Evolutionary conservation across 139 green algal genomes (phyloP).

Genomic region (Chlamydomonas sphaeroides): DNA sequence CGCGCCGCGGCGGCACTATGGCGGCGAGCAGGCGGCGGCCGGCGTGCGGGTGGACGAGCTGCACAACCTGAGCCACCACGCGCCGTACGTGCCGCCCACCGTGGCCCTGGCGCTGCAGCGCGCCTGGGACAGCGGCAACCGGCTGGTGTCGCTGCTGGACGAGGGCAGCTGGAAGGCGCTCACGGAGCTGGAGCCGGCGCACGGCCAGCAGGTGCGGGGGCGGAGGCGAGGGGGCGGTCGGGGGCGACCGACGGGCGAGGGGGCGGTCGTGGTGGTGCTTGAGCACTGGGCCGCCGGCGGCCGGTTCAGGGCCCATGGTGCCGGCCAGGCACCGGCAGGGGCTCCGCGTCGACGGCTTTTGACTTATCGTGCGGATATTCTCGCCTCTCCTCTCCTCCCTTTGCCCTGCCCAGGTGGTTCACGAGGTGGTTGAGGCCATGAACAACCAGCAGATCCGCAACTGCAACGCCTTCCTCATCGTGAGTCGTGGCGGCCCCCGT

Average conservation of each 20-base stretch:
- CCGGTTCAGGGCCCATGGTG: too few relatives aligned
- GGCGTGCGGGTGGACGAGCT: conserved; percentile 76
- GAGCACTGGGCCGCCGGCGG: too few relatives aligned
- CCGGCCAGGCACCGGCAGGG: too few relatives aligned
- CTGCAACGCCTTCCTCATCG: conserved; percentile 62
- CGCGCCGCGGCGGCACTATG: conserved; percentile 25
- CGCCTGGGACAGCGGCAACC: conserved; percentile 72
- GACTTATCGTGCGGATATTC: too few relatives aligned
- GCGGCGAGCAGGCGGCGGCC: conserved; percentile 59
- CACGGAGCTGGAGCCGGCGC: conserved; percentile 29
- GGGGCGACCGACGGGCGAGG: too few relatives aligned
- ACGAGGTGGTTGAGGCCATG: conserved; percentile 51
- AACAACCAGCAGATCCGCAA: conserved; percentile 50
- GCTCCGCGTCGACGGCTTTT: too few relatives aligned
- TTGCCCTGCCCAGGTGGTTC: conserved; percentile 34
- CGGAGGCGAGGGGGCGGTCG: too few relatives aligned
- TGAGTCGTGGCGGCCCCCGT: too few relatives aligned
- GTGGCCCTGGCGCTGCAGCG: conserved; percentile 68
- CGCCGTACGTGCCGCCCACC: conserved; percentile 58
- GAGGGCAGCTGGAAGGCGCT: conserved; percentile 55
- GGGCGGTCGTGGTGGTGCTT: too few relatives aligned
- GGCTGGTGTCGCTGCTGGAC: conserved; percentile 69
- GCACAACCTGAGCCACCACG: conserved; percentile 60
- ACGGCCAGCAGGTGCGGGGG: conserved; percentile 28
- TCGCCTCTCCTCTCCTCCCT: too few relatives aligned